phyloP scores from a whole-genome alignment of 805 yeast genomes.

The Candida ovalis region DNA sequence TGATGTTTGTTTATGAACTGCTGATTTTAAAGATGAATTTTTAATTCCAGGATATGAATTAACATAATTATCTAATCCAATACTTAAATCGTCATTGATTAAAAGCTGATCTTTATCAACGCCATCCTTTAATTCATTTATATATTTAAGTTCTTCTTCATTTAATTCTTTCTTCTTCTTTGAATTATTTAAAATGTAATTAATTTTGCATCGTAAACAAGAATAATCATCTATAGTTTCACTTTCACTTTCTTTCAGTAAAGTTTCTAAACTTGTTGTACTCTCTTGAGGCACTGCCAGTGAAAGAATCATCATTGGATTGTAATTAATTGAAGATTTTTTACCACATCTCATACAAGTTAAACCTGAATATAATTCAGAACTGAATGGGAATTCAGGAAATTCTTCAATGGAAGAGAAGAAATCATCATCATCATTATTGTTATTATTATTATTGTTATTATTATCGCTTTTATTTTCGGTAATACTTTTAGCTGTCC shows the following conservation, averaged over 20 bases:
- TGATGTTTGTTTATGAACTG: slow-evolving; percentile 62
- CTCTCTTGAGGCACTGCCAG: slow-evolving; percentile 63
- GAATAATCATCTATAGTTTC: slow-evolving; percentile 79
- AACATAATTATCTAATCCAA: slow-evolving; percentile 44
- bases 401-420: slow-evolving; percentile 24
- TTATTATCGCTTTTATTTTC: slow-evolving; percentile 50
- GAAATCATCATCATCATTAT: neutral
- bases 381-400: slow-evolving; percentile 73
- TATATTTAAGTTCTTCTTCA: slow-evolving; percentile 29
- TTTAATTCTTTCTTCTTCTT: slow-evolving; percentile 13
- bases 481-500: slow-evolving; percentile 25
- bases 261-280: slow-evolving; percentile 38
- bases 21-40: slow-evolving; percentile 43
- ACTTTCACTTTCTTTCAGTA: slow-evolving; percentile 53
- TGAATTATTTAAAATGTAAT: slow-evolving; percentile 37
- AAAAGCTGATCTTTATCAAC: slow-evolving; percentile 35
- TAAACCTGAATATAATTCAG: slow-evolving; percentile 62
- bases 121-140: slow-evolving; percentile 35
- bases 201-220: slow-evolving; percentile 66
- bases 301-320: slow-evolving; percentile 69
- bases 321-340: slow-evolving; percentile 52
- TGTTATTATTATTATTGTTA: neutral
- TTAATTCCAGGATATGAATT: slow-evolving; percentile 35
- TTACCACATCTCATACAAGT: slow-evolving; percentile 65
- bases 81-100: slow-evolving; percentile 66